Base-by-base conservation (phyloP, 768 basidiomycete species). In the Russula brevipes region DNA sequence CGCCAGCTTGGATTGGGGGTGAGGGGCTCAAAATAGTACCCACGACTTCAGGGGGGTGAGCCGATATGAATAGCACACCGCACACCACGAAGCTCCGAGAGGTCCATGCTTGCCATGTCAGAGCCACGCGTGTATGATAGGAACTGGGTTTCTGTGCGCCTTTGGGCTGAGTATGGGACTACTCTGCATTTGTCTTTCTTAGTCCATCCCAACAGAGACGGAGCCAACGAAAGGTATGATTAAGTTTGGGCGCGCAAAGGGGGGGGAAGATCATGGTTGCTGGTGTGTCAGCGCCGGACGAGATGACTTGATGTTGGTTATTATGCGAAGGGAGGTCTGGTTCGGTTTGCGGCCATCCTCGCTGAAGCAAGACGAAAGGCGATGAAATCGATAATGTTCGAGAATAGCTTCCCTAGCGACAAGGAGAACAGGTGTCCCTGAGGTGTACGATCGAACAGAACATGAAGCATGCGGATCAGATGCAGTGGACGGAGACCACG, bases 321-420 rank as follows among this genome's bases (percentile, higher is more conserved):
- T 24, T 35, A 46, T 16, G 17, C 39, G 31, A 42, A 12, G 19
- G 5, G 24, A 14, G 12, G 47, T 49, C 42, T 50, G 60, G 63
- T 59, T 64, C 63, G 63, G 58, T 64, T 55, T 54, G 53, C 41
- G 39, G 63, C 47, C 39, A 33, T 39, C 33, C 11, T 44, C 9
- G 47, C 55, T 53, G 53, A 24, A 55, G 24, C 39, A 42, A 33
- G 14, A 38, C 14, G 38, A 54, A 46, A 30, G 45, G 51, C 38
- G 44, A 49, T 59, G 46, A 54, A 59, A 42, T 16, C 31, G 47
- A 54, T 57, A n/a, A 41, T 51, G n/a, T 39, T 42, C 49, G 41
- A 38, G 46, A 35, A 31, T 33, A 14, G 38, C 44, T 42, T 54
- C 58, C 58, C 33, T 59, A 46, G 52, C 36, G 39, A 64, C 57